Base-by-base conservation (phyloP, 2,329 filamentous ascomycete genomes). In the Geosmithia putterillii region DNA sequence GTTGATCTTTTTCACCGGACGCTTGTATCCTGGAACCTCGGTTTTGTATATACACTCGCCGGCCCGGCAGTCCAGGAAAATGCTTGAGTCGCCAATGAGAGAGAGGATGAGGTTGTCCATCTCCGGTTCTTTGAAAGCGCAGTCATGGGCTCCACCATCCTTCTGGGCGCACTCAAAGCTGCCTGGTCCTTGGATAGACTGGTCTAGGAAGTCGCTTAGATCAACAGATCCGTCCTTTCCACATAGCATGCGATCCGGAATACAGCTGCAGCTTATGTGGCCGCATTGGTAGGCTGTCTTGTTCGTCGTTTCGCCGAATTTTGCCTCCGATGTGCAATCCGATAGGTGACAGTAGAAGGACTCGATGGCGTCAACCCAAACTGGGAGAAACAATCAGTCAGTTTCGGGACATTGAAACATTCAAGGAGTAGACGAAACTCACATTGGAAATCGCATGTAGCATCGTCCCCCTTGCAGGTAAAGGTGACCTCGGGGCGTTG, bases 341-440 rank as follows among this genome's bases (percentile, higher is more conserved):
- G 86, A 79, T 46, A 98, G 70, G 48, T 83, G 81, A 66, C 94
- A 98, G 63, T 94, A 98, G 69, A 98, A 98, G 1, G 92, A 96
- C 64, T 98, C 92, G 49, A 76, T 72, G 52, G 90, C 77, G 53
- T 94, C 89, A 40, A 98, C 87, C 90, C 92, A 98, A 65, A 98
- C 84, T 89, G 51, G 9, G 28, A 19, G 25, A 7, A 7, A n/a
- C n/a, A n/a, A n/a, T 21, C 14, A 32, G 42, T 52, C 21, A 52
- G 51, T 44, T 43, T 42, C 40, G 21, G 23, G 3, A 25, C n/a
- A 14, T 25, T 32, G 3, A 17, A 40, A 18, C 17, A 10, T 2
- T 12, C 14, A 23, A 36, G 21, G 37, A 46, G 10, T 18, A 15
- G 17, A 14, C 20, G 17, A 15, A 6, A 52, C 81, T 53, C 67